A percentile compares a stretch with the other conserved stretches of the same genome.
Conservation (phyloP, 2,329 filamentous ascomycete genomes). For the Beauveria medogensis region DNA sequence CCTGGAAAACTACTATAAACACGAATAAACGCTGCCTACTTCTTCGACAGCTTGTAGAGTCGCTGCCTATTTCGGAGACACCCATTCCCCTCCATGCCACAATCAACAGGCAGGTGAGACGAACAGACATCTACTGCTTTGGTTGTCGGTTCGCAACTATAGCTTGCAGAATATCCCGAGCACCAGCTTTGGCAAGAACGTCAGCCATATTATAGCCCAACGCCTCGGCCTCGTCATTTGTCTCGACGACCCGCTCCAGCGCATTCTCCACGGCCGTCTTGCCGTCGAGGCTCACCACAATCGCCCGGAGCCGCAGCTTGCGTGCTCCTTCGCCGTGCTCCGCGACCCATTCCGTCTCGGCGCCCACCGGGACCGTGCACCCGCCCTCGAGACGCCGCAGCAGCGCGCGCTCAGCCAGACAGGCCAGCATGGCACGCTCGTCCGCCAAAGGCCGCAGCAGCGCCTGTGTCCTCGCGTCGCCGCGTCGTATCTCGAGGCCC, state of each 20-base stretch:
- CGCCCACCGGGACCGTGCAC: constrained; percentile 93
- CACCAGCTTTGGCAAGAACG: constrained; percentile 66
- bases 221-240: constrained; percentile 60
- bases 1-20: no score
- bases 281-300: constrained; percentile 80
- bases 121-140: neutral
- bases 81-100: neutral
- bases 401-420: constrained; percentile 72
- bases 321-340: constrained; percentile 18
- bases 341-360: constrained; percentile 67
- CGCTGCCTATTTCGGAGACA: neutral
- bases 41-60: neutral
- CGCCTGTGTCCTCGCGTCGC: constrained; percentile 54
- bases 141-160: constrained; percentile 46
- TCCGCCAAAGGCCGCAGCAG: constrained; percentile 59
- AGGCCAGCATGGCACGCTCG: constrained; percentile 58
- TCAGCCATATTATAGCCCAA: constrained; percentile 69
- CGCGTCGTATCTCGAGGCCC: constrained; percentile 71
- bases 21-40: no score
- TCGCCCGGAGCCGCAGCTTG: constrained; percentile 62
- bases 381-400: constrained; percentile 86
- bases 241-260: constrained; percentile 50
- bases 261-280: constrained; percentile 65
- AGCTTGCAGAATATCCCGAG: constrained; percentile 71
- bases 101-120: neutral